Conservation (phyloP, 2,329 filamentous ascomycete genomes). For the Xylaria sp. region DNA sequence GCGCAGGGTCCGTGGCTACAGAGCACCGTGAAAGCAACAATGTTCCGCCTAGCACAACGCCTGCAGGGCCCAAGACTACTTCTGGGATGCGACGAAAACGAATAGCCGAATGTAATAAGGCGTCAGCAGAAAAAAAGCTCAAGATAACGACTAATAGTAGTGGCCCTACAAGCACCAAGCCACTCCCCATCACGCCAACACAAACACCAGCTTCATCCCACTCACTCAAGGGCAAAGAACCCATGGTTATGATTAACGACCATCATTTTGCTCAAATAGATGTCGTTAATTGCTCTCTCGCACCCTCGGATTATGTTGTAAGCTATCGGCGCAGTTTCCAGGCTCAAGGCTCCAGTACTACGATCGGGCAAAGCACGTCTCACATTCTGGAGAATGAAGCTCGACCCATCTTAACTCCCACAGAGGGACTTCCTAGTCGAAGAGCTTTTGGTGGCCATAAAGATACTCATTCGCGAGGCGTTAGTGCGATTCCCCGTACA, state of each 20-base stretch:
- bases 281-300: background rate
- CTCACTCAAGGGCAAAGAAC: conserved; percentile 33
- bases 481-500: background rate
- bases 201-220: conserved; percentile 27
- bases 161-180: conserved; percentile 12
- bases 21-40: background rate
- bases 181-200: conserved; percentile 15
- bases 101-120: background rate
- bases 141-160: conserved; percentile 3
- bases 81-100: conserved; percentile 7
- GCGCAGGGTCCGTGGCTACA: background rate
- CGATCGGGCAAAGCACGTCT: conserved; percentile 28
- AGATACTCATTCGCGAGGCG: background rate
- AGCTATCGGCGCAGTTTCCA: background rate
- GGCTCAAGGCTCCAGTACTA: conserved; percentile 11
- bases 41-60: background rate
- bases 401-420: background rate
- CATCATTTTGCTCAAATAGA: background rate
- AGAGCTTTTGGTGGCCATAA: background rate
- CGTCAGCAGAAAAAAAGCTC: conserved; percentile 2
- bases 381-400: background rate
- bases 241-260: background rate
- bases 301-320: background rate
- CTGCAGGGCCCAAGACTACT: background rate
- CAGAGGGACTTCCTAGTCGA: background rate